Base-by-base conservation (phyloP, 2,329 filamentous ascomycete species). In the Colletotrichum caudatum region DNA sequence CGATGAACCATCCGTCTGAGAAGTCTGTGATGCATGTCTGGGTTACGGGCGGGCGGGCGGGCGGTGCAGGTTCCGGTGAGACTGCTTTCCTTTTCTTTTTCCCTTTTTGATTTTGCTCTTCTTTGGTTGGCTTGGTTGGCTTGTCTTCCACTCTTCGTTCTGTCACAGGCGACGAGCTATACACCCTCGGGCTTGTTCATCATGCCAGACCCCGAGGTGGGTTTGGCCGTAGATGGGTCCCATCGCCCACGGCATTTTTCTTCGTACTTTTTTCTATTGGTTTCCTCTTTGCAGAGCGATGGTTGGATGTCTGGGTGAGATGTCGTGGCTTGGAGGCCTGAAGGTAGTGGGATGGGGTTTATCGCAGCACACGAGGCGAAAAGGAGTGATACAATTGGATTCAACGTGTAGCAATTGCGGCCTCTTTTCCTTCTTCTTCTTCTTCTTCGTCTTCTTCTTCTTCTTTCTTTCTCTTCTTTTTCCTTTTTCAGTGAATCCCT, bases 211-310 rank as follows among this genome's bases (percentile, higher is more conserved):
- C 82, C 86, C 82, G 89, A 1, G 83, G 84, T 80, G 78, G 72
- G 88, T 86, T 44, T 80, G 80, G 54, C 84, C 78, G 66, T 82
- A 86, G 54, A 89, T 84, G 0, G 81, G 76, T n/a, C 83, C 78
- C n/a, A 82, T 77, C 12, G 87, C 87, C 86, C 86, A 87, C 39
- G 53, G 66, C 18, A 39, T 48, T 29, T 29, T 29, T 29, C 29
- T 29, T 29, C 29, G 29, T 29, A 29, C 29, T 29, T 29, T 29
- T 29, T 29, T 29, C 29, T 4, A 29, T 29, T 29, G 29, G 29
- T 29, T 29, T 29, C n/a, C n/a, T n/a, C n/a, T n/a, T n/a, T 37
- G 18, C 7, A 20, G n/a, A 51, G 33, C 46, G n/a, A 33, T 33
- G n/a, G 18, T 14, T 23, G 9, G 35, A 33, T 50, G 26, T 4